These are phyloP conservation scores for Arabidopsis lyrata DNA, from an alignment of 441 rosid genomes.

Conservation along the genomic window DNA sequence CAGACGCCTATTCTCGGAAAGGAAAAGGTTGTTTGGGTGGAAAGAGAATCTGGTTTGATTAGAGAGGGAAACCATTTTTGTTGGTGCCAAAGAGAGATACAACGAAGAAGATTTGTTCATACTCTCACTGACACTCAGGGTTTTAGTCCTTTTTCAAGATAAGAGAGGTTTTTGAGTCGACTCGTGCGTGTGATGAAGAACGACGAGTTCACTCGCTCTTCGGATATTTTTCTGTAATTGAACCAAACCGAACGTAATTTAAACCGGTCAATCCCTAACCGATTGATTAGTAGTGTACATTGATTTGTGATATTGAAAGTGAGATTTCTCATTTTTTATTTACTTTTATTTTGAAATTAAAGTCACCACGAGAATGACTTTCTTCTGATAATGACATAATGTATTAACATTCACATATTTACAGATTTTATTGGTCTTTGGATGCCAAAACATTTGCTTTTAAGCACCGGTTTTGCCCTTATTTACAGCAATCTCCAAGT, in stretches of 20 bases:
- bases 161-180: constrained; percentile 49
- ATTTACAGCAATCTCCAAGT: constrained; percentile 41
- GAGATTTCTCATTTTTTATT: not conserved
- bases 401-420: not conserved
- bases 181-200: not conserved
- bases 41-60: constrained; percentile 39
- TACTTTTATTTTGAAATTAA: not conserved
- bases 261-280: constrained; percentile 27
- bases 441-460: not conserved
- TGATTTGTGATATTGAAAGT: constrained; percentile 1
- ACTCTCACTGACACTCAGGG: constrained; percentile 29
- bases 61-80: constrained; percentile 45
- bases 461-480: constrained; percentile 32
- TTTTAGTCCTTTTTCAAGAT: constrained; percentile 36
- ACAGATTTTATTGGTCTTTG: constrained; percentile 10
- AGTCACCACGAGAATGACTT: not conserved
- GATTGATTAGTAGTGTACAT: not conserved
- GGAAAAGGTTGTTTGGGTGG: constrained; percentile 39
- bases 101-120: constrained; percentile 9
- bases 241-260: constrained; percentile 1
- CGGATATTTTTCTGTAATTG: not conserved
- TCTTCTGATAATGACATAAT: not conserved
- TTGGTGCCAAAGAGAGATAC: constrained; percentile 14
- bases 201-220: constrained; percentile 37
- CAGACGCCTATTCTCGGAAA: constrained; percentile 13